Evolutionary conservation across 306 rosid species (phyloP), one percentile per base, ranked within the genome.

Genomic region (Lablab purpureus): DNA sequence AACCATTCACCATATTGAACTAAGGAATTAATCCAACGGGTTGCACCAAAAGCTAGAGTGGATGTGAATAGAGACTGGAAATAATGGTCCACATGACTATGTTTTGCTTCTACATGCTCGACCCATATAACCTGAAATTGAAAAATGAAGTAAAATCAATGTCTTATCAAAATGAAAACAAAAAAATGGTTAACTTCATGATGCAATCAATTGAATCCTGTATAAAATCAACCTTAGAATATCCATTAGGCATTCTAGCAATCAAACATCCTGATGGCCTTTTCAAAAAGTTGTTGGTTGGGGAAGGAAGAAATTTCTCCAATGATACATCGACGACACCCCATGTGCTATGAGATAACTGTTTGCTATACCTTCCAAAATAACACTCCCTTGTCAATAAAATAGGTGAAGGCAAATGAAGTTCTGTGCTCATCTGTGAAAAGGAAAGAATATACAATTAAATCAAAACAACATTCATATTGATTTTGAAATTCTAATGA

Each of bases 241-340:
- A 25, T 36, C 85, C 90, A 25, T 84, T 17, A 4, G 84, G 84
- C 85, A 66, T 82, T 76, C 34, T 62, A 12, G 15, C n/a, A 15
- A 91, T 84, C 27, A 89, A 59, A 77, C 97, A 91, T 1, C 97
- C 94, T 0, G 94, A 91, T 3, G 97, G 97, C 46, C 81, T 77
- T 80, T 84, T 82, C 47, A 71, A 73, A 27, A 82, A 66, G 34
- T 46, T 67, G 23, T 7, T 40, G 2, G 84, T 76, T 21, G 91
- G 90, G 68, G 60, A 67, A 9, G 85, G 83, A 43, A 88, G 73
- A 73, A 71, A 23, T 11, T 84, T 66, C 54, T 91, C 94, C 83
- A 89, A 50, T 2, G 97, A 88, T 40, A 85, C 75, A 79, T 91
- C 97, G 14, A 91, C 97, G 1, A 91, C 64, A 6, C 71, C 94